Percentiles rank a stretch among this genome's conserved stretches.
These are phyloP conservation scores for Colletotrichum sidae DNA, from an alignment of 2,329 filamentous ascomycete genomes.

Conservation along the genomic window DNA sequence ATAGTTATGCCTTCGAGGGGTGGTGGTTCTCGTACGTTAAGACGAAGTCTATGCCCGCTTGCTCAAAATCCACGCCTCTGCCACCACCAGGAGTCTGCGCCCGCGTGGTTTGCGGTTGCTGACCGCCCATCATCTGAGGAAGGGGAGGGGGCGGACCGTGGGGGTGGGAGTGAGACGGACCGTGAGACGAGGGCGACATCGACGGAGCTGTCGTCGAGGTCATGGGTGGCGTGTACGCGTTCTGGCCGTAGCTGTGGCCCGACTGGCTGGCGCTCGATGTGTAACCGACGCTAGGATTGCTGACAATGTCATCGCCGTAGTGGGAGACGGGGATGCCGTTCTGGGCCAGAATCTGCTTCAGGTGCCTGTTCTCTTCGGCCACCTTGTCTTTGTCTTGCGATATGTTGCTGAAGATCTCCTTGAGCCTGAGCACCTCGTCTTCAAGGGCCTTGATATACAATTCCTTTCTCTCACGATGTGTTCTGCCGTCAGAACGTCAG, in stretches of 20 bases:
- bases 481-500: conserved; percentile 19
- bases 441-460: conserved; percentile 95
- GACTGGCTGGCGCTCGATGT: conserved; percentile 68
- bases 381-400: conserved; percentile 81
- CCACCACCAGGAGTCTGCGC: conserved; percentile 41
- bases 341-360: conserved; percentile 69
- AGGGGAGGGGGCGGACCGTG: conserved; percentile 38
- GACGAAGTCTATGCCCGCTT: conserved; percentile 90
- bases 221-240: conserved; percentile 61
- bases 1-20: conserved; percentile 73
- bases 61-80: conserved; percentile 76
- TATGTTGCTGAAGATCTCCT: conserved; percentile 82
- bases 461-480: conserved; percentile 94
- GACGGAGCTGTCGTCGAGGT: conserved; percentile 57
- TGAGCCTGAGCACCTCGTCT: conserved; percentile 88
- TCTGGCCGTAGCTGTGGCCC: conserved; percentile 66
- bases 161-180: conserved; percentile 37
- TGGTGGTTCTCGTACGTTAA: conserved; percentile 79
- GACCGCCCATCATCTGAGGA: conserved; percentile 44
- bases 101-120: conserved; percentile 45
- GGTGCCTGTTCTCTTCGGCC: conserved; percentile 81
- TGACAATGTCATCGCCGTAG: conserved; percentile 56
- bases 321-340: conserved; percentile 58
- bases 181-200: conserved; percentile 48
- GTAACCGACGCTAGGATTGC: conserved; percentile 60